Percentiles rank a stretch among this genome's conserved stretches.
These are phyloP conservation scores for Sedum album DNA, from an alignment of 164 flowering plant genomes.

Conservation along the genomic window DNA sequence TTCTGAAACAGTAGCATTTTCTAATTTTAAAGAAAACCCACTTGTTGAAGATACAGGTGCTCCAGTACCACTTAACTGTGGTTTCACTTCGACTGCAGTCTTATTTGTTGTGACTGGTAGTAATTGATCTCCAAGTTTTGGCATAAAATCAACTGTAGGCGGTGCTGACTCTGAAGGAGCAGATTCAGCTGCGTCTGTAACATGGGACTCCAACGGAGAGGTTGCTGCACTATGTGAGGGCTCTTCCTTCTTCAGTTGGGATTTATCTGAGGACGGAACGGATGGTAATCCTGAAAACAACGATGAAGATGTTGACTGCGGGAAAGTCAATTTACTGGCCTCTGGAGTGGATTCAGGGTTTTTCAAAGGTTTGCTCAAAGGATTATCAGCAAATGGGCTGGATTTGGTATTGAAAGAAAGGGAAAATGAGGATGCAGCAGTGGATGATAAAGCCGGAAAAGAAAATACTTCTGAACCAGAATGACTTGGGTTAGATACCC, in stretches of 20 bases:
- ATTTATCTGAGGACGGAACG: neutral
- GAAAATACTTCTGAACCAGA: conserved; percentile 17
- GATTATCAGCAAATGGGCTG: neutral
- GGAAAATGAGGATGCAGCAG: conserved; percentile 12
- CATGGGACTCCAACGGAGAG: neutral
- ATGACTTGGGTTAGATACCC: conserved; percentile 18
- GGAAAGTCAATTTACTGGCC: conserved; percentile 18
- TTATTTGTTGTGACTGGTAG: neutral
- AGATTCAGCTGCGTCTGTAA: conserved; percentile 1
- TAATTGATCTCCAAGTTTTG: neutral
- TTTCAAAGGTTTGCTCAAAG: conserved; percentile 9
- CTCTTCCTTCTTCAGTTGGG: neutral
- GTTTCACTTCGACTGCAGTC: neutral
- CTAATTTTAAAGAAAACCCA: conserved; percentile 14
- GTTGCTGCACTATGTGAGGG: neutral
- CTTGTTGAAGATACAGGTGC: conserved; percentile 12
- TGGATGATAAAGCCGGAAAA: conserved; percentile 17
- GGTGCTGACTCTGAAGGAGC: conserved; percentile 16
- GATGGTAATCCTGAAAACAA: conserved; percentile 14
- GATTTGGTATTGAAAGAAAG: no score
- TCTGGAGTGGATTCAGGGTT: conserved; percentile 17
- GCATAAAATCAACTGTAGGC: neutral
- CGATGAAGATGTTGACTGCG: conserved; percentile 14
- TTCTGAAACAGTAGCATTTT: conserved; percentile 15
- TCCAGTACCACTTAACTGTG: neutral